A percentile compares a stretch with the other conserved stretches of the same genome.
These are phyloP conservation scores for Podaxis sp. DNA, from an alignment of 768 basidiomycete species.

Conservation along the genomic window DNA sequence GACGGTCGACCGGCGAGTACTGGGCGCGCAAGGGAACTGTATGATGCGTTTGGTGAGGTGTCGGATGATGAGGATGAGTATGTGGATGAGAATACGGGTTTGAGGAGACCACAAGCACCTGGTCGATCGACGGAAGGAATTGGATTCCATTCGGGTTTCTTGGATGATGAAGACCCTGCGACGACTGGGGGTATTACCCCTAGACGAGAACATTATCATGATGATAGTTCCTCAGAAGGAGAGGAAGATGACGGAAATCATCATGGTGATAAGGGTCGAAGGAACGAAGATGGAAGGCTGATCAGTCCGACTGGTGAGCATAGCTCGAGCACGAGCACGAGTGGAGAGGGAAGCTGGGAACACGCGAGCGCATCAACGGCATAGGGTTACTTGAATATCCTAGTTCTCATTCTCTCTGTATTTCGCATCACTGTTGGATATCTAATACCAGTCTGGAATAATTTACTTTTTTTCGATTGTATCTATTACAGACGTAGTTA, in stretches of 20 bases:
- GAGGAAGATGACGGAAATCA: neutral
- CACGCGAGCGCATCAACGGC: slow-evolving; percentile 41
- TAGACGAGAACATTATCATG: slow-evolving; percentile 33
- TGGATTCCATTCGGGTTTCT: slow-evolving; percentile 74
- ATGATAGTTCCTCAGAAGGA: slow-evolving; percentile 25
- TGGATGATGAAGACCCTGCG: slow-evolving; percentile 69
- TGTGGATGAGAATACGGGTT: slow-evolving; percentile 64
- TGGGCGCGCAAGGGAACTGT: slow-evolving; percentile 79
- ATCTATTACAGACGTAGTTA: neutral
- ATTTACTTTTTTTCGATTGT: neutral
- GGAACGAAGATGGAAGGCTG: slow-evolving; percentile 9
- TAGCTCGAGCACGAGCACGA: slow-evolving; percentile 36
- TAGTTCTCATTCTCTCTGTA: neutral
- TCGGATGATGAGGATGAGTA: slow-evolving; percentile 81
- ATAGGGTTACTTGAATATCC: slow-evolving; percentile 3
- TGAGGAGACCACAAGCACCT: slow-evolving; percentile 34
- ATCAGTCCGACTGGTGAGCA: slow-evolving; percentile 16
- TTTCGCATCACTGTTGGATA: neutral
- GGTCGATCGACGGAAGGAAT: slow-evolving; percentile 33
- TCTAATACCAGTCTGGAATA: neutral
- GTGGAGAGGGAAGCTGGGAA: slow-evolving; percentile 72
- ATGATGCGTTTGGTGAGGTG: slow-evolving; percentile 93
- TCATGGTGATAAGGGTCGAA: neutral
- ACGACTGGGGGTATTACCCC: slow-evolving; percentile 28
- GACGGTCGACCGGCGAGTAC: slow-evolving; percentile 31